Base-by-base conservation (phyloP, 306 rosid genomes). In the Rosa chinensis region DNA sequence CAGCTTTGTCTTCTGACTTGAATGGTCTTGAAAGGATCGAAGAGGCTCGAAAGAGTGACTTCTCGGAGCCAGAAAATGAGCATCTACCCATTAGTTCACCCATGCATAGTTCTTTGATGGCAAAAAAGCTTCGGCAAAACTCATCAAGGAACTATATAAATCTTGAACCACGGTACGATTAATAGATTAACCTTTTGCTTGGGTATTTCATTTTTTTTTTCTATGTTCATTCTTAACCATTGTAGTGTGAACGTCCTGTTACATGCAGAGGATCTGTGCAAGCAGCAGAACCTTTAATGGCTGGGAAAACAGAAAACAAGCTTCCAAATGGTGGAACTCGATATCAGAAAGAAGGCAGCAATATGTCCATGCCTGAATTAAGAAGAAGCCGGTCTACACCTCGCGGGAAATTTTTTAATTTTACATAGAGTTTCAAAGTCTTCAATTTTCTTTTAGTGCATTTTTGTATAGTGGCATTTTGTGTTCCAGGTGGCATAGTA, bases 321-420 rank as follows among this genome's bases (percentile, higher is more conserved):
- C 79, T 78, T 72, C 49, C 82, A 74, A 85, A 84, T 75, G 89
- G 85, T 44, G 84, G 77, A 74, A 77, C 52, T 40, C 90, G 89
- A 53, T 77, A 75, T 84, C 80, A 63, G 63, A 91, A 82, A 79
- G 98, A 93, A 85, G 88, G 85, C 42, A 82, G 82, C 88, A 89
- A 86, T 49, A 49, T 79, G 32, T 75, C 93, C 53, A 58, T 84
- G 87, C 74, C 89, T 11, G 97, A 92, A 28, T 72, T 80, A 43
- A 88, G 89, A 69, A 92, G 99, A 81, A 94, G 97, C 81, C 89
- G 88, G 48, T 92, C 99, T 1, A 88, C 97, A 12, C 97, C 98
- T 47, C 97, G 97, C 10, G 94, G 98, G 43, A 89, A 94, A 78
- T 85, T 88, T 85, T 88, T 87, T 77, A 84, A 82, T 68, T 70